Evolutionary conservation across 495 filamentous ascomycete genomes (phyloP), one percentile per base, ranked within the genome.

Genomic region (Talaromyces liani): DNA sequence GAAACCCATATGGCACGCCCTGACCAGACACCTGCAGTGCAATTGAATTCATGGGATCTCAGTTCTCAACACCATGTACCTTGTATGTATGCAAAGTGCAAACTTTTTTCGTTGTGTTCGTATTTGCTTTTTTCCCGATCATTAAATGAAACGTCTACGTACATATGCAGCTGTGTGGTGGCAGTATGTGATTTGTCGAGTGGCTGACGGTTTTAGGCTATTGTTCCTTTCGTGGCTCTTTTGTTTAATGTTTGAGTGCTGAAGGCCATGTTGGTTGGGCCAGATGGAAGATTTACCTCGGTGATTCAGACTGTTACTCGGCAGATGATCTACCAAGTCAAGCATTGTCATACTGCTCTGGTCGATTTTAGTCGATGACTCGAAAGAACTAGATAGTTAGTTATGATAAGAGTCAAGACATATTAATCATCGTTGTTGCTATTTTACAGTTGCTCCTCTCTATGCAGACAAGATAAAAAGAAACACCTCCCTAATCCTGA

Each of bases 371-470:
- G 27, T 29, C 4, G 27, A 29, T 29, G 31, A 33, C 31, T 24
- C 31, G 31, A 33, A 33, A 33, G 6, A 33, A 33, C 31, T 33
- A 33, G 31, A 33, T 33, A 36, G 29, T 29, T 6, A 6, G 3
- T 31, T 55, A 55, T 55, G 51, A 9, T 29, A 29, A 2, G 25
- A 55, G n/a, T 49, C 18, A 16, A 55, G 51, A 14, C 20, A 55
- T 55, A 55, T 55, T 55, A 55, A 54, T 55, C 51, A 29, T 55
- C 25, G 25, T 58, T 58, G 56, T 25, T 58, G 56, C 56, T 58
- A 58, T 58, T 58, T 58, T 58, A 58, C 56, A 58, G 29, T 58
- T 58, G 56, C 56, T 58, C 56, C 56, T 58, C 31, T 58, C 56
- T 58, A 58, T 58, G 56, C 56, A 58, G 56, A 36, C 29, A 58